Base-by-base conservation (phyloP, 345 rosid genomes). In the Populus simonii region DNA sequence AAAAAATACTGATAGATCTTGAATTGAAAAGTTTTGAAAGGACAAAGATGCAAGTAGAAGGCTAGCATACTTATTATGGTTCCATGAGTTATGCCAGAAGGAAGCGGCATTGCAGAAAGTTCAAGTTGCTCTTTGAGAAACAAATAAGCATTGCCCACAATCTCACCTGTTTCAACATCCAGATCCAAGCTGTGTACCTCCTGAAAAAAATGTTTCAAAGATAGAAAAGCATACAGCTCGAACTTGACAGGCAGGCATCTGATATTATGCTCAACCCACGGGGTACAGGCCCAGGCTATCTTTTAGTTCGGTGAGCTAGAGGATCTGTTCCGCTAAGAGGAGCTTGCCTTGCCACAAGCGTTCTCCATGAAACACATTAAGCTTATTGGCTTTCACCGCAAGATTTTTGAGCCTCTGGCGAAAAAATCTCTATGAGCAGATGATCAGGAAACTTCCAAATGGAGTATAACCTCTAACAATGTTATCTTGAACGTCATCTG, bases 51-150 rank as follows among this genome's bases (percentile, higher is more conserved):
- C 68, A 65, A 76, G 29, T 25, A 71, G 62, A 73, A 73, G 15
- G 4, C 15, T 11, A 73, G 70, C 86, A 47, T 49, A 92, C 98
- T 96, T 38, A 94, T 91, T 72, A 92, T 74, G 33, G 96, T 92
- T 83, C 98, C 98, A 39, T 90, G 96, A 62, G 92, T 81, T 66
- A 92, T 72, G 49, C 90, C 92, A 35, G 94, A 90, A 79, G 93
- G 83, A 80, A 88, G 81, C 9, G 90, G 86, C 84, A 72, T 72
- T 43, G 87, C 79, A 66, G 92, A 84, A 81, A 85, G 88, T 75
- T 86, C 88, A 83, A 94, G 96, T 80, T 91, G 96, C 76, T 94
- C 97, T 84, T 88, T 90, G 84, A 94, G 81, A 85, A 90, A 94
- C 81, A 91, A 83, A 83, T 89, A 92, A 22, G 90, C 71, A 70